Conservation (phyloP, 225 moss, liverwort and hornwort species). For the Polytrichum formosum region DNA sequence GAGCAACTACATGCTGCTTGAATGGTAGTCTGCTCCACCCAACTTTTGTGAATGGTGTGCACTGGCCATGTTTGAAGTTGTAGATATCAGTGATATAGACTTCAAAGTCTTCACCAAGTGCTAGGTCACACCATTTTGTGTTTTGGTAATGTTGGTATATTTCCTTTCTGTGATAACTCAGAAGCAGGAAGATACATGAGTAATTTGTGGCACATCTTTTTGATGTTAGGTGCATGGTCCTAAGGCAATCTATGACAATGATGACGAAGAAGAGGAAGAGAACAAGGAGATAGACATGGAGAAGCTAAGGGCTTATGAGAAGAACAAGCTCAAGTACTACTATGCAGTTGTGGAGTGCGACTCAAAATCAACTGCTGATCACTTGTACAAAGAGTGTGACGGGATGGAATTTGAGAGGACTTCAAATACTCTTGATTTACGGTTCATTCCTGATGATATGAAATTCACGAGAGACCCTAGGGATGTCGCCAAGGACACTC, state of each 20-base stretch:
- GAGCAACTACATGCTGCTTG: too few species aligned
- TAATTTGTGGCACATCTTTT: neutral
- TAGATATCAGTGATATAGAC: too few species aligned
- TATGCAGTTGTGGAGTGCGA: constrained; percentile 94
- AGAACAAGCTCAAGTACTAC: constrained; percentile 84
- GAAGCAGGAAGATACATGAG: too few species aligned
- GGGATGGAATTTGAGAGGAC: constrained; percentile 97
- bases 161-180: too few species aligned
- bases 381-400: constrained; percentile 79
- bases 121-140: neutral
- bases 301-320: constrained; percentile 90
- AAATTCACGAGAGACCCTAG: constrained; percentile 61
- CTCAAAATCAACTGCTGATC: constrained; percentile 71
- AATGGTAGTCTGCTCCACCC: too few species aligned
- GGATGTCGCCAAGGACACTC: constrained; percentile 71
- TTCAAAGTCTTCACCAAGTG: neutral
- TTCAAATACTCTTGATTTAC: constrained; percentile 84
- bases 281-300: constrained; percentile 78
- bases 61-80: too few species aligned
- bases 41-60: too few species aligned
- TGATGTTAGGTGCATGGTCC: constrained; percentile 64
- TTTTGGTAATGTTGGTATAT: neutral
- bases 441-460: constrained; percentile 84
- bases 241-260: constrained; percentile 48
- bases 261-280: constrained; percentile 59